phyloP scores from a whole-genome alignment of 2,329 filamentous ascomycete species.

The Aspergillus sp. region DNA sequence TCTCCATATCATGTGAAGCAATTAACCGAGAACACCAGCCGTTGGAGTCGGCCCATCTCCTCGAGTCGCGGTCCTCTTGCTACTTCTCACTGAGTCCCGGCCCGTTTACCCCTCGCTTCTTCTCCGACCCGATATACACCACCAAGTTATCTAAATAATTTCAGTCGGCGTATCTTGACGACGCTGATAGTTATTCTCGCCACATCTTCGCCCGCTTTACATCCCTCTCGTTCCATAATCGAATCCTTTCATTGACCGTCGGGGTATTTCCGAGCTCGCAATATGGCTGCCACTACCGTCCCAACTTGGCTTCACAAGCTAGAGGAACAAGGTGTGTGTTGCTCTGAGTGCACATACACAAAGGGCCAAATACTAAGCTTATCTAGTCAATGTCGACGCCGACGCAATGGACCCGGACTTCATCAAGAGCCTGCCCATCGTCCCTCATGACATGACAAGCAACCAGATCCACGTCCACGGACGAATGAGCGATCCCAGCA shows the following conservation, averaged over 20 bases:
- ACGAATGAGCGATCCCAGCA: not conserved
- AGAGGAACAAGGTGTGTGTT: not conserved
- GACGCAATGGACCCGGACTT: slow-evolving; percentile 2
- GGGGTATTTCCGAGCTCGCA: not conserved
- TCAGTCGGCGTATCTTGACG: no score
- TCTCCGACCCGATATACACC: no score
- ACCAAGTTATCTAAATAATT: no score
- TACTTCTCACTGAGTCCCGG: not conserved
- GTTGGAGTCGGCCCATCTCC: not conserved
- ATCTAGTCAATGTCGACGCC: slow-evolving; percentile 1
- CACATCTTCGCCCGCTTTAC: no score
- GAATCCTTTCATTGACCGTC: not conserved
- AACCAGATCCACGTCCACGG: slow-evolving; percentile 4
- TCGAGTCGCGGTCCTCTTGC: not conserved
- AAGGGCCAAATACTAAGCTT: not conserved
- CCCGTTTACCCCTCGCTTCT: not conserved
- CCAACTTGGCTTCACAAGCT: slow-evolving; percentile 3
- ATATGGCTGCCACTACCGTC: not conserved
- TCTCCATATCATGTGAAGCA: not conserved
- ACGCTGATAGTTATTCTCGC: no score
- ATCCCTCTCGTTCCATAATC: not conserved
- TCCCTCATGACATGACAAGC: slow-evolving; percentile 3
- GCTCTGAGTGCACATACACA: not conserved
- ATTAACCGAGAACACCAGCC: not conserved
- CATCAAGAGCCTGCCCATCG: slow-evolving; percentile 1